phyloP scores from a whole-genome alignment of 306 rosid genomes.

The Corylus americana region DNA sequence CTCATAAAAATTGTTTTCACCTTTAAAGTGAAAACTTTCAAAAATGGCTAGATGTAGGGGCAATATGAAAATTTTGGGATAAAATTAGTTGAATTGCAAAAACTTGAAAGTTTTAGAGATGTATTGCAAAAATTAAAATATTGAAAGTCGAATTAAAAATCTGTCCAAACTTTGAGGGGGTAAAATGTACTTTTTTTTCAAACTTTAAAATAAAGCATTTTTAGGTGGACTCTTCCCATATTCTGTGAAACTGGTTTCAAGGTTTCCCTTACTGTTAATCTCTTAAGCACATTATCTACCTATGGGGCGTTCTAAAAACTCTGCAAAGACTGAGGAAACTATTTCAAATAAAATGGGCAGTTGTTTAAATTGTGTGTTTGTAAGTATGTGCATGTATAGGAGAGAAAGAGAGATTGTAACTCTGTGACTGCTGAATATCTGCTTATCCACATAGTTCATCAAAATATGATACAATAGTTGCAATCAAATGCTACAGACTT shows the following conservation, averaged over 20 bases:
- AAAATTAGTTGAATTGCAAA: no score
- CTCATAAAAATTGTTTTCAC: no score
- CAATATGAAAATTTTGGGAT: no score
- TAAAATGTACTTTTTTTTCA: no score
- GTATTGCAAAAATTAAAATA: no score
- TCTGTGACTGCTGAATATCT: not conserved
- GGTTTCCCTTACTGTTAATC: not conserved
- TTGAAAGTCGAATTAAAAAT: no score
- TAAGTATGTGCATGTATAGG: not conserved
- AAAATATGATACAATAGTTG: not conserved
- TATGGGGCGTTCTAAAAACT: not conserved
- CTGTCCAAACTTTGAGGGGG: no score
- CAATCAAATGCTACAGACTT: not conserved
- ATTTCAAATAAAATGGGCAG: no score
- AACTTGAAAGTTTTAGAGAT: no score
- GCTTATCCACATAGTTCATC: not conserved
- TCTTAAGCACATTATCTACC: not conserved
- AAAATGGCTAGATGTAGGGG: no score
- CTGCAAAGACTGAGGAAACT: not conserved
- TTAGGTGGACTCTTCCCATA: not conserved
- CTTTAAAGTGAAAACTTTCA: no score
- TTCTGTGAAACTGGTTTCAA: not conserved
- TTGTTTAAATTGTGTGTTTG: not conserved
- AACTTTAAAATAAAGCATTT: no score
- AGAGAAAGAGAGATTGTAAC: not conserved